phyloP scores from a whole-genome alignment of 371 early-diverging fungal genomes.

The Mucor indicus region DNA sequence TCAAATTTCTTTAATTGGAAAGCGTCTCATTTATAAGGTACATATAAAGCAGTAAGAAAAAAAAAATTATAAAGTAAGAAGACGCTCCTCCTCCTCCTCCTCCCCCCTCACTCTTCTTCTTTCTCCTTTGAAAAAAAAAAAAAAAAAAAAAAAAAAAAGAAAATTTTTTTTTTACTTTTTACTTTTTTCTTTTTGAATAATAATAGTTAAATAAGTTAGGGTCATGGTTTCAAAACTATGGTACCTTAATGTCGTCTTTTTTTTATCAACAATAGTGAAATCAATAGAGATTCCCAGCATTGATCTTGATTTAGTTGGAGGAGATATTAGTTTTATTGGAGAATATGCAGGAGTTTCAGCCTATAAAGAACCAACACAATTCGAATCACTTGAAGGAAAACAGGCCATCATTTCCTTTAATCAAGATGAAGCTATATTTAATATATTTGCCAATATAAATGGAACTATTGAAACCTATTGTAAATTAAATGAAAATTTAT shows the following conservation, averaged over 20 bases:
- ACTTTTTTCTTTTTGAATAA: neutral
- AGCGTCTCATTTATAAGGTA: too few species aligned
- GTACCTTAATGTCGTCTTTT: slow-evolving; percentile 4
- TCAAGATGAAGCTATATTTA: slow-evolving; percentile 5
- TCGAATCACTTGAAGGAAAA: slow-evolving; percentile 21
- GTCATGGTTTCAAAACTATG: slow-evolving; percentile 17
- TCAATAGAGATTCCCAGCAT: neutral
- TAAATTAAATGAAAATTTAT: slow-evolving; percentile 7
- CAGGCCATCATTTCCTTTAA: slow-evolving; percentile 16
- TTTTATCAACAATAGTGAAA: neutral
- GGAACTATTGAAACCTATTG: slow-evolving; percentile 14
- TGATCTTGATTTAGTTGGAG: slow-evolving; percentile 10
- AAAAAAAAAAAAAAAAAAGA: too few species aligned
- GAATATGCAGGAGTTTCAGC: slow-evolving; percentile 34
- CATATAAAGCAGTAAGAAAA: too few species aligned
- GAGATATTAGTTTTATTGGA: slow-evolving; percentile 29
- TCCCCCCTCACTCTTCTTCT: neutral
- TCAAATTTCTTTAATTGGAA: too few species aligned
- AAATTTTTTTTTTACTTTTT: neutral
- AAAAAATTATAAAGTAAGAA: too few species aligned
- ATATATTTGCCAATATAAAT: slow-evolving; percentile 5
- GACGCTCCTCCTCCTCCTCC: neutral
- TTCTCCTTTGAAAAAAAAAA: neutral
- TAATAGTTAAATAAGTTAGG: neutral
- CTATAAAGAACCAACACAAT: slow-evolving; percentile 11